Base-by-base conservation (phyloP, 352 stramenopile genomes). In the Pythium monospermum region DNA sequence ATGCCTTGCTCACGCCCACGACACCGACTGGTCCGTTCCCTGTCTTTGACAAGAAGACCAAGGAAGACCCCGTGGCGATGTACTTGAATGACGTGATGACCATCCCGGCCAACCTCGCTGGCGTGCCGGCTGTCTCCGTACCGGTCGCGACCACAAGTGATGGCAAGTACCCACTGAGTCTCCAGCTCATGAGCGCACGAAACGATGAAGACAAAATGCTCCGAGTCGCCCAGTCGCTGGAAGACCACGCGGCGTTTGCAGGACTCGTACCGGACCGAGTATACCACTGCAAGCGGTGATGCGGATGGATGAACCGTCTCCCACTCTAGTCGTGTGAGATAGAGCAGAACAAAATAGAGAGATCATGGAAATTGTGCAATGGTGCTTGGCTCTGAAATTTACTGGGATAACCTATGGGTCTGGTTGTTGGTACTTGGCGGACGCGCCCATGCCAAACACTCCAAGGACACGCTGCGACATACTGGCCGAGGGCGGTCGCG, bases 41-140 rank as follows among this genome's bases (percentile, higher is more conserved):
- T 16, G 38, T 92, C 6, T 56, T 79, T 33, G 75, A 72, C 59
- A 72, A 76, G 23, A 70, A 79, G 42, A 52, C 61, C 11, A 70
- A 76, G 41, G 75, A 79, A 21, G 83, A 95, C 38, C 84, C 83
- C 0, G 73, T 96, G 12, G 69, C 59, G 8, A 90, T 92, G 77
- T 96, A 96, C 52, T 59, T 96, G 37, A 96, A 96, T 58, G 91
- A 97, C 52, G 83, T 97, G 21, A 94, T 97, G 71, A 97, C 89
- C 2, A 86, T 97, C 21, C 84, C 88, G 8, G 80, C 83, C 2
- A 96, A 86, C 50, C 73, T 97, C 46, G 89, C 89, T 0, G 85
- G 89, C 6, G 43, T 97, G 1, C 90, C 90, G 21, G 71, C 87
- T 6, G 68, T 97, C 13, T 95, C 86, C 2, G 43, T 96, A 19